Evolutionary conservation across 495 filamentous ascomycete species (phyloP).

Genomic region (Tetracladium marchalianum): DNA sequence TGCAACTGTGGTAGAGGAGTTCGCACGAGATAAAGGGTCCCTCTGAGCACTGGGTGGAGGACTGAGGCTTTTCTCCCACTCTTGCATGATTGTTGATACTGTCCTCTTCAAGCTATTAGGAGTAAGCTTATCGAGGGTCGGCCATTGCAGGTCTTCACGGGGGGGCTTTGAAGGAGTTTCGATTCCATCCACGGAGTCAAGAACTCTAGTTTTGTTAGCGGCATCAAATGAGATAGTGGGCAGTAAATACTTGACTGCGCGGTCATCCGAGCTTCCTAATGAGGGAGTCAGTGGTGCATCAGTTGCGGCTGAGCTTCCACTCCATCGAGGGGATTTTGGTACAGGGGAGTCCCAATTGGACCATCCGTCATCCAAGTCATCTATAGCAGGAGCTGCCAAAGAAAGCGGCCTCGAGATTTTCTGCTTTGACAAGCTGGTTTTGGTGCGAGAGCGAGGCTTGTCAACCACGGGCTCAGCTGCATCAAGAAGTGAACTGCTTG

Average conservation of each 20-base stretch:
- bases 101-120: conserved; percentile 45
- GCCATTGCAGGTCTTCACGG: conserved; percentile 53
- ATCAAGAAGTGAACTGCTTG: conserved; percentile 28
- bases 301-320: conserved; percentile 29
- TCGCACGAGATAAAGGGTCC: background rate
- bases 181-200: conserved; percentile 21
- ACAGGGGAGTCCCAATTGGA: conserved; percentile 58
- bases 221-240: conserved; percentile 3
- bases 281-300: conserved; percentile 32
- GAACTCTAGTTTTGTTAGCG: conserved; percentile 30
- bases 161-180: conserved; percentile 14
- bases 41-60: conserved; percentile 7
- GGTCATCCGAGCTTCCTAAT: conserved; percentile 37
- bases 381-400: conserved; percentile 17
- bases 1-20: background rate
- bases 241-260: conserved; percentile 42
- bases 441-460: background rate
- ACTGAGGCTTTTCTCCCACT: conserved; percentile 47
- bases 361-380: conserved; percentile 62
- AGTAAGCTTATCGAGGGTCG: conserved; percentile 46
- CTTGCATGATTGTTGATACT: conserved; percentile 55
- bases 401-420: conserved; percentile 18
- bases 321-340: conserved; percentile 37
- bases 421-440: background rate
- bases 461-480: conserved; percentile 11